Conservation (phyloP, 306 rosid genomes). For the Corylus avellana region DNA sequence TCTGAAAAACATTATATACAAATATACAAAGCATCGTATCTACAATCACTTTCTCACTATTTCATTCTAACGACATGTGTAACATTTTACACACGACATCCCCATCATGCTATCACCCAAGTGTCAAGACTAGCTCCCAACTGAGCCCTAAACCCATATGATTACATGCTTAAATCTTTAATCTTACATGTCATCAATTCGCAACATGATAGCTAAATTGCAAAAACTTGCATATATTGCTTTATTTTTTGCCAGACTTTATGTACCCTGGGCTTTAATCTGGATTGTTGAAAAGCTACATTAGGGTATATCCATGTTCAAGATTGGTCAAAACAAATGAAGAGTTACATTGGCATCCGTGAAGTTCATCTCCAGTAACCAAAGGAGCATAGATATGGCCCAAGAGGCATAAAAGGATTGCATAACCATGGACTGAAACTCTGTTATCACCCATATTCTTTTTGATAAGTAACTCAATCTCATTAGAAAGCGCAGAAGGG, state of each 20-base stretch:
- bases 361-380: not conserved
- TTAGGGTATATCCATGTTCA: not conserved
- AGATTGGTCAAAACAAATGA: not conserved
- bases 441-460: not conserved
- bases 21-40: not conserved
- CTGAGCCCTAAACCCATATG: not conserved
- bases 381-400: not conserved
- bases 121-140: not conserved
- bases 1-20: not conserved
- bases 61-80: not conserved
- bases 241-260: not conserved
- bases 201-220: not conserved
- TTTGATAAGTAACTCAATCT: too few species aligned
- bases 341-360: not conserved
- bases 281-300: slow-evolving; percentile 1
- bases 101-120: slow-evolving; percentile 3
- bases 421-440: not conserved
- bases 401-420: not conserved
- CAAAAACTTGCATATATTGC: not conserved
- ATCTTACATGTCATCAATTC: not conserved
- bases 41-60: not conserved
- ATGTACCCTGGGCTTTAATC: not conserved
- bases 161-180: not conserved
- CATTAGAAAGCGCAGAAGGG: too few species aligned
- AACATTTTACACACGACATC: not conserved